These are phyloP conservation scores for Gracilariopsis chorda DNA, from an alignment of 23 red algal genomes.

Conservation along the genomic window DNA sequence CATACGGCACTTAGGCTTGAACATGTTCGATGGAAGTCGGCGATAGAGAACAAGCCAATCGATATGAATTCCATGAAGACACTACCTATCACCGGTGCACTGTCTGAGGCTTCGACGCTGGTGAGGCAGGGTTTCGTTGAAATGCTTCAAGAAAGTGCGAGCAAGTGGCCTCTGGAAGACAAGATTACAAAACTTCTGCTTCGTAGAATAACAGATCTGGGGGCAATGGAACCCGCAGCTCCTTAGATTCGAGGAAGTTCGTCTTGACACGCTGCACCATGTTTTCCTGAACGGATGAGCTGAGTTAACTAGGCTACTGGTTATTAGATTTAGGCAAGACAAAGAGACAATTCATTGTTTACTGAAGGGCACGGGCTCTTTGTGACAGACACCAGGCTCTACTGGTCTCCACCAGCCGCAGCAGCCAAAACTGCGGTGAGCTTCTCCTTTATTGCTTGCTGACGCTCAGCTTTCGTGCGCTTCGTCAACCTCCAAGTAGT, in stretches of 20 bases:
- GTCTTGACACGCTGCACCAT: no score
- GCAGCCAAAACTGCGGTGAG: conserved; percentile 27
- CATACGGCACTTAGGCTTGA: conserved; percentile 45
- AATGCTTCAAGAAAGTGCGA: conserved; percentile 17
- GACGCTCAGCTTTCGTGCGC: conserved; percentile 43
- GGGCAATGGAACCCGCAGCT: neutral
- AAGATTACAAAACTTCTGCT: conserved; percentile 47
- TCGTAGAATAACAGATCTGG: conserved; percentile 17
- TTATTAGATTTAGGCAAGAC: no score
- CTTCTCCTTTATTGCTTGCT: conserved; percentile 62
- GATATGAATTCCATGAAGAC: conserved; percentile 15
- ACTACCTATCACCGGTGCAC: neutral
- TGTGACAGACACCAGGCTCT: neutral
- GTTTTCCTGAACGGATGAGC: no score
- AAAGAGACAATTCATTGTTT: no score
- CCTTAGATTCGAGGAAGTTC: neutral
- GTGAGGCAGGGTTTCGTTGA: conserved; percentile 6
- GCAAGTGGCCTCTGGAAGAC: conserved; percentile 59
- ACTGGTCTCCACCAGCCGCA: neutral
- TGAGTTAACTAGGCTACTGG: no score
- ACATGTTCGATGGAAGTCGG: conserved; percentile 46
- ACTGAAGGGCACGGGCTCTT: neutral
- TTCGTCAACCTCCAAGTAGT: conserved; percentile 52
- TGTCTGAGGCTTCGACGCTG: neutral
- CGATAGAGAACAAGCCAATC: neutral